Evolutionary conservation across 2,329 filamentous ascomycete genomes (phyloP), one percentile per base, ranked within the genome.

Genomic region (Colletotrichum siamense): DNA sequence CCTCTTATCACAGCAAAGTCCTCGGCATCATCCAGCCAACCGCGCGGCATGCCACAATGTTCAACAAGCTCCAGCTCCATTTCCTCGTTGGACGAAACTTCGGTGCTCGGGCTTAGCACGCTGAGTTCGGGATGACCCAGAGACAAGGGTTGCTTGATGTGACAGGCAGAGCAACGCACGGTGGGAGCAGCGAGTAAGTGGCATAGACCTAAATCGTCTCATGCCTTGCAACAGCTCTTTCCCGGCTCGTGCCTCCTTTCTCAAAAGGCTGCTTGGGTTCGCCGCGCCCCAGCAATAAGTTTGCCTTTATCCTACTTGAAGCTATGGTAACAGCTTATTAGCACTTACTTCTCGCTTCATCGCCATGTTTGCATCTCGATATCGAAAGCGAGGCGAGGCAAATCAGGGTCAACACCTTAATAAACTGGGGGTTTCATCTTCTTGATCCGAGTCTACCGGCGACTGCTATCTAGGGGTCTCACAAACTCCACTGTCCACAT

Each of bases 241-340:
- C 62, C 22, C 28, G 62, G 49, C 69, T 62, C 70, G 30, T 36
- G 32, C 73, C 55, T 39, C 32, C 26, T 7, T 30, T 26, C 30
- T 16, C 22, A 22, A 18, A 44, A 44, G 28, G 30, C 32, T 16
- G n/a, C 24, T 39, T 63, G 61, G 22, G 55, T 63, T 73, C 26
- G 69, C 24, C 59, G 28, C 55, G 34, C 28, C 49, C 64, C 69
- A 39, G 32, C 44, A 34, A 62, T 26, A 61, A 39, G 62, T 52
- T 65, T 65, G 24, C 63, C 39, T 30, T 36, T 63, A 52, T 52
- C 57, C 26, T 39, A 55, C 8, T 15, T 68, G 57, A 69, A 76
- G 69, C 69, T 73, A 73, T 76, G 73, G 73, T 64, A 76, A 69
- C 39, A 69, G 32, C 73, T 73, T 73, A 64, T 69, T 73, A 52